A percentile compares a stretch with the other conserved stretches of the same genome.
These are phyloP conservation scores for Mallotus repandus DNA, from an alignment of 441 rosid species.

Conservation along the genomic window DNA sequence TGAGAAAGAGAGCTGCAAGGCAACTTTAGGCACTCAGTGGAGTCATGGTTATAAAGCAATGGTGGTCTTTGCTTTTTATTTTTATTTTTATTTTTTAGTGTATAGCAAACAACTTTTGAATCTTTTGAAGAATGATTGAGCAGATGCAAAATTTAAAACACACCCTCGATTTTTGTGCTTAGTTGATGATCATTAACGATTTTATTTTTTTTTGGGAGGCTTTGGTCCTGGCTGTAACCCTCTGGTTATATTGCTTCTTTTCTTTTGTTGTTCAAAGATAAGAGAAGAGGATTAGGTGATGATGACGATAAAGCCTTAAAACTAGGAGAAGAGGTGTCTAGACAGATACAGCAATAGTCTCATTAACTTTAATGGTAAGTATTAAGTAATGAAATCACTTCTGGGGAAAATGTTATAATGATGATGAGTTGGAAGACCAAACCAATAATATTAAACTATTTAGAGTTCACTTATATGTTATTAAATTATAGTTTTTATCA, in stretches of 20 bases:
- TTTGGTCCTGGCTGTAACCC: conserved; percentile 34
- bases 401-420: too few species aligned
- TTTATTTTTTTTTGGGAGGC: neutral
- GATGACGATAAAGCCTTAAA: conserved; percentile 22
- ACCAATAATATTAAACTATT: too few species aligned
- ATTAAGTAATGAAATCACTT: too few species aligned
- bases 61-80: conserved; percentile 6
- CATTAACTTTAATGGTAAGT: too few species aligned
- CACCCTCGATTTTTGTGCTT: conserved; percentile 32
- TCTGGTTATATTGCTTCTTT: neutral
- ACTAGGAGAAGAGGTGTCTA: conserved; percentile 8
- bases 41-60: conserved; percentile 23
- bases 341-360: too few species aligned
- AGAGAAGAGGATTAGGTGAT: neutral
- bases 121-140: conserved; percentile 45
- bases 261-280: neutral
- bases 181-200: conserved; percentile 15
- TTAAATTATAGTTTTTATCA: too few species aligned
- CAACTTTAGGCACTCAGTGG: conserved; percentile 10
- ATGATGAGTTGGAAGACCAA: too few species aligned
- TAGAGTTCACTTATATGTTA: too few species aligned
- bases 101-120: conserved; percentile 34
- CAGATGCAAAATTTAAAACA: conserved; percentile 24
- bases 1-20: too few species aligned
- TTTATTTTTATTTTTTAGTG: neutral